A percentile compares a stretch with the other conserved stretches of the same genome.
phyloP scores from a whole-genome alignment of 352 stramenopile species.

The Pythium dissimile region DNA sequence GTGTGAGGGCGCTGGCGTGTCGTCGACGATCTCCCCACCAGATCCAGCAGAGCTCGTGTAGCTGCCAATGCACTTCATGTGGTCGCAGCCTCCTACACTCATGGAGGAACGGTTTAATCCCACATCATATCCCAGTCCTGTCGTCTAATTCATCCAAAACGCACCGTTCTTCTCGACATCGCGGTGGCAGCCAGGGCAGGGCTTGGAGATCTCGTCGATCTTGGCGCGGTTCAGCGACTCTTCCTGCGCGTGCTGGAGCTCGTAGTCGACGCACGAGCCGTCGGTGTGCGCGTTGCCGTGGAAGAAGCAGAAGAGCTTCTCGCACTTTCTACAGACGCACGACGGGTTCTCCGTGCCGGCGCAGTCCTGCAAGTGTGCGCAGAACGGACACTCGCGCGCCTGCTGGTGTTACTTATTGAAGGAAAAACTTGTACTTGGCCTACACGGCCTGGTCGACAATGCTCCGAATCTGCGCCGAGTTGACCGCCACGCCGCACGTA shows the following conservation, averaged over 20 bases:
- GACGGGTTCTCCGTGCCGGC: not conserved
- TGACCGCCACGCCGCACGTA: conserved; percentile 1
- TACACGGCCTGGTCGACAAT: conserved; percentile 1
- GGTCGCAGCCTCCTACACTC: conserved; percentile 3
- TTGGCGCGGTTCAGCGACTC: not conserved
- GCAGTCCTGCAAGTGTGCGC: conserved; percentile 2
- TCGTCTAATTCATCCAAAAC: not conserved
- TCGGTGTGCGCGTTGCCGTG: conserved; percentile 13
- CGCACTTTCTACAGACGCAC: conserved; percentile 4
- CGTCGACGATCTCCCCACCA: not conserved
- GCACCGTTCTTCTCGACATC: conserved; percentile 7
- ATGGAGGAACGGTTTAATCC: no score
- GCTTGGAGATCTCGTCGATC: conserved; percentile 6
- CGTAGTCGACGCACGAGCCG: conserved; percentile 11
- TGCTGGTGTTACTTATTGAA: conserved; percentile 8
- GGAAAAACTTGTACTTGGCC: conserved; percentile 6
- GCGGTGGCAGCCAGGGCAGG: conserved; percentile 2
- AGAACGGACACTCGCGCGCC: conserved; percentile 16
- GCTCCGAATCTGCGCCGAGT: not conserved
- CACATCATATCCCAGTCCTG: not conserved
- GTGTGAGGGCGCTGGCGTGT: not conserved
- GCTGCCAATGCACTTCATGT: not conserved
- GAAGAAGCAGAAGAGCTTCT: conserved; percentile 10
- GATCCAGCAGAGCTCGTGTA: not conserved
- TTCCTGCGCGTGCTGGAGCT: not conserved